Evolutionary conservation across 306 rosid genomes (phyloP).

Genomic region (Rosa chinensis): DNA sequence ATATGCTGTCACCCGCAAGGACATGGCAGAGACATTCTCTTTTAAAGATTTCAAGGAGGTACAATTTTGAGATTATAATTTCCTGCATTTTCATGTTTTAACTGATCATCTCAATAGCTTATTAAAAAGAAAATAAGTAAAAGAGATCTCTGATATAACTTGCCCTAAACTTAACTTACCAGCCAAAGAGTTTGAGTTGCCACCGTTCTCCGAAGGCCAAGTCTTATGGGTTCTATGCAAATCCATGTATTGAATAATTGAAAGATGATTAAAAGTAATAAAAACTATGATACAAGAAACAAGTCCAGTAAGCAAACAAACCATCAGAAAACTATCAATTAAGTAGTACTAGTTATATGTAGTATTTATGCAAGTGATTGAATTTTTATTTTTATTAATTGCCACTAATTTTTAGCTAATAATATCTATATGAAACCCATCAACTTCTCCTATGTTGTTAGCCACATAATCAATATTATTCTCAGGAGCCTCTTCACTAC

Average conservation of each 20-base stretch:
- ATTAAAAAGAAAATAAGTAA: neutral
- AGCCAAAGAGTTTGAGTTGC: neutral
- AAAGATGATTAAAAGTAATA: neutral
- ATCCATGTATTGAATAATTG: neutral
- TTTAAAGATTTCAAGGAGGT: slow-evolving; percentile 81
- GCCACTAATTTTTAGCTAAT: neutral
- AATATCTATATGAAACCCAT: neutral
- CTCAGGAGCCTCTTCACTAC: neutral
- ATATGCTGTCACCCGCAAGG: slow-evolving; percentile 89
- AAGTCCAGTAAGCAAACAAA: neutral
- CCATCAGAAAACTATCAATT: neutral
- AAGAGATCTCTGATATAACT: neutral
- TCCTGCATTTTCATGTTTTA: slow-evolving; percentile 6
- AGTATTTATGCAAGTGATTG: neutral
- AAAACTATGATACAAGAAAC: neutral
- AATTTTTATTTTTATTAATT: neutral
- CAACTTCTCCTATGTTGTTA: too few species aligned
- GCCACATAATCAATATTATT: too few species aligned
- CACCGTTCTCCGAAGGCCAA: neutral
- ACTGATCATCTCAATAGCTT: neutral
- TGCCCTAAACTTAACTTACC: neutral
- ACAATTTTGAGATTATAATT: slow-evolving; percentile 23
- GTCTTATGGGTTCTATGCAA: neutral
- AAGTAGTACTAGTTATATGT: neutral
- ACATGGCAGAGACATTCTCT: slow-evolving; percentile 56